phyloP scores from a whole-genome alignment of 2,329 filamentous ascomycete genomes.

The Cladosporium phlei region DNA sequence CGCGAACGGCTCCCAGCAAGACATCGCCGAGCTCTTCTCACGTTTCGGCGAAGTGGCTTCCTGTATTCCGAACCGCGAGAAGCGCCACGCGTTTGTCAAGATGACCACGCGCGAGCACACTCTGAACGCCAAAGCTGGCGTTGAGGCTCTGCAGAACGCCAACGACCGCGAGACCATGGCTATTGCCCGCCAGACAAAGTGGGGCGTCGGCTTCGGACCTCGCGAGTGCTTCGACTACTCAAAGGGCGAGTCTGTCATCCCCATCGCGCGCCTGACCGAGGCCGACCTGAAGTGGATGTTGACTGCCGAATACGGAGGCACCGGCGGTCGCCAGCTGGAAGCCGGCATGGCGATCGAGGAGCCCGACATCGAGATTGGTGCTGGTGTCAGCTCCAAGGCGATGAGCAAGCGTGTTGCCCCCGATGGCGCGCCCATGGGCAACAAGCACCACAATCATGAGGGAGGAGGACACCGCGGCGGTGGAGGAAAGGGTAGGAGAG shows the following conservation, averaged over 20 bases:
- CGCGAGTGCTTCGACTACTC: slow-evolving; percentile 95
- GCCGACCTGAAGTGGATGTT: slow-evolving; percentile 97
- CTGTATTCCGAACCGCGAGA: slow-evolving; percentile 96
- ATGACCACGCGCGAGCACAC: slow-evolving; percentile 90
- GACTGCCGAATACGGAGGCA: slow-evolving; percentile 88
- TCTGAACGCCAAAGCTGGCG: slow-evolving; percentile 74
- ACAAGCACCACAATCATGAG: slow-evolving; percentile 5
- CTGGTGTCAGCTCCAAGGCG: slow-evolving; percentile 87
- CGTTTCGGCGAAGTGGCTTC: slow-evolving; percentile 87
- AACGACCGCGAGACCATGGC: slow-evolving; percentile 68
- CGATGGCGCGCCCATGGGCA: slow-evolving; percentile 4
- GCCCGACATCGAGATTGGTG: slow-evolving; percentile 96
- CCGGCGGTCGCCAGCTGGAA: slow-evolving; percentile 75
- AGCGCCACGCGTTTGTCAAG: slow-evolving; percentile 97
- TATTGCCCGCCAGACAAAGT: slow-evolving; percentile 68
- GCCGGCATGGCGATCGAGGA: slow-evolving; percentile 87
- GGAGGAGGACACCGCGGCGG: slow-evolving; percentile 9
- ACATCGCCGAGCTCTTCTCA: slow-evolving; percentile 75
- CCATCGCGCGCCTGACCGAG: slow-evolving; percentile 86
- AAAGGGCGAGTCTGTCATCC: slow-evolving; percentile 87
- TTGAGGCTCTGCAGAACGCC: slow-evolving; percentile 85
- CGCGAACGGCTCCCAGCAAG: slow-evolving; percentile 71
- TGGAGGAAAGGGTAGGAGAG: slow-evolving; percentile 18
- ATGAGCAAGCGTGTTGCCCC: slow-evolving; percentile 36
- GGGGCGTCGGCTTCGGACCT: slow-evolving; percentile 96